phyloP scores from a whole-genome alignment of 208 protist genomes.

The Acanthamoeba quina region DNA sequence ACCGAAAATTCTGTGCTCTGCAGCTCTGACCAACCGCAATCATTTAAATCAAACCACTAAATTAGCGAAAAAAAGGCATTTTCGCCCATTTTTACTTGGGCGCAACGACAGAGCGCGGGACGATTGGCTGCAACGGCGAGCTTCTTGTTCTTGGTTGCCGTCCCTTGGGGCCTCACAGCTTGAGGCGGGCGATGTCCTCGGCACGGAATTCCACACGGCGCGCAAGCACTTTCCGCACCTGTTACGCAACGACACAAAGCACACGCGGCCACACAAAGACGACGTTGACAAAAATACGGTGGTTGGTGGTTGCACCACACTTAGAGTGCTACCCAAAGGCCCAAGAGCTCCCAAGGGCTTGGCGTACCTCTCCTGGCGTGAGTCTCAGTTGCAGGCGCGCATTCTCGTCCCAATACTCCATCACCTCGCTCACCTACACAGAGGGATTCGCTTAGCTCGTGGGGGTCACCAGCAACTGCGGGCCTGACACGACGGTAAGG shows the following conservation, averaged over 20 bases:
- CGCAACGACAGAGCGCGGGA: too few species aligned
- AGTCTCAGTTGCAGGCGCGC: slow-evolving; percentile 5
- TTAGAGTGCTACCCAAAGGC: neutral
- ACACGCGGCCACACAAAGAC: neutral
- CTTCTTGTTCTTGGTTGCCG: neutral
- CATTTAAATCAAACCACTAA: too few species aligned
- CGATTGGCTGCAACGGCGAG: neutral
- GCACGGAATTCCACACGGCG: slow-evolving; percentile 37
- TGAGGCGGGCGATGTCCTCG: slow-evolving; percentile 27
- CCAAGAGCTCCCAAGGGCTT: too few species aligned
- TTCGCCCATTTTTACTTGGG: too few species aligned
- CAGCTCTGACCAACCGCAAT: too few species aligned
- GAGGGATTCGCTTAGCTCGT: neutral
- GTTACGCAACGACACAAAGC: neutral
- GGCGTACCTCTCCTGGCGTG: slow-evolving; percentile 38
- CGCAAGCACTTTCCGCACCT: slow-evolving; percentile 58
- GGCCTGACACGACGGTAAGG: neutral
- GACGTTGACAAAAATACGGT: neutral
- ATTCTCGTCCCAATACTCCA: slow-evolving; percentile 64
- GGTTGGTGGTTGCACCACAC: neutral
- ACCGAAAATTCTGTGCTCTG: too few species aligned
- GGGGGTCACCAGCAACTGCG: neutral
- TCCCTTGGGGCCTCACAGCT: neutral
- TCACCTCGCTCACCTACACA: slow-evolving; percentile 18
- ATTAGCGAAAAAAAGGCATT: too few species aligned